phyloP scores from a whole-genome alignment of 108 stramenopile genomes.

The Epithemia pelagica region DNA sequence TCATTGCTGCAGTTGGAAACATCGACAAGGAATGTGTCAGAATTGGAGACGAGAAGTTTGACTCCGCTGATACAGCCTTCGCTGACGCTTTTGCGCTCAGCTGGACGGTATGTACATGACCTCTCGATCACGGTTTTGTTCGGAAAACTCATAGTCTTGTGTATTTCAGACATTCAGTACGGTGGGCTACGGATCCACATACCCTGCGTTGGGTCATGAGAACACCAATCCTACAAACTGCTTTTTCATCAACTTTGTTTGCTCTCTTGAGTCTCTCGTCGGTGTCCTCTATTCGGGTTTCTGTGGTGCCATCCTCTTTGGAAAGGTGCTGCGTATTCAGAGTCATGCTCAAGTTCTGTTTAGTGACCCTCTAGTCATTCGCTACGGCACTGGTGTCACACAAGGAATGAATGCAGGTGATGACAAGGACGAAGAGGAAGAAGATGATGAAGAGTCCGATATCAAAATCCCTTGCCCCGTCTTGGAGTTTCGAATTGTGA shows the following conservation, averaged over 20 bases:
- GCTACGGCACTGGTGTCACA: slow-evolving; percentile 57
- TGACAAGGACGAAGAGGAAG: slow-evolving; percentile 25
- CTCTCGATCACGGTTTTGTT: slow-evolving; percentile 40
- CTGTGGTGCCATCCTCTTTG: slow-evolving; percentile 72
- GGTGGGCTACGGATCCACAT: slow-evolving; percentile 62
- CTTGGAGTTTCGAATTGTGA: slow-evolving; percentile 68
- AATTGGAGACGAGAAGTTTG: slow-evolving; percentile 27
- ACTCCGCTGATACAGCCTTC: slow-evolving; percentile 20
- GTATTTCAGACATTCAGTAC: slow-evolving; percentile 4
- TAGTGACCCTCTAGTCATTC: slow-evolving; percentile 64
- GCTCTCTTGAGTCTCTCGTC: slow-evolving; percentile 59
- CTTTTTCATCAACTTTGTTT: slow-evolving; percentile 45
- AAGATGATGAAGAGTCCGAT: slow-evolving; percentile 2
- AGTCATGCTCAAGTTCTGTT: slow-evolving; percentile 63
- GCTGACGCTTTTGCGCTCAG: slow-evolving; percentile 61
- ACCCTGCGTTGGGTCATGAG: slow-evolving; percentile 47
- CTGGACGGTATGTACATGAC: slow-evolving; percentile 57
- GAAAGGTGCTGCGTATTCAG: slow-evolving; percentile 69
- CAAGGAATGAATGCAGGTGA: slow-evolving; percentile 7
- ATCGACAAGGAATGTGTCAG: slow-evolving; percentile 35
- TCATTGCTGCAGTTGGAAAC: slow-evolving; percentile 27
- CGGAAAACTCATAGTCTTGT: neutral
- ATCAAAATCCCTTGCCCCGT: slow-evolving; percentile 58
- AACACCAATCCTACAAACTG: slow-evolving; percentile 39
- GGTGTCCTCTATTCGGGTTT: slow-evolving; percentile 70